Evolutionary conservation across 2,329 filamentous ascomycete species (phyloP), one percentile per base, ranked within the genome.

Genomic region (Pseudocercospora eumusae): DNA sequence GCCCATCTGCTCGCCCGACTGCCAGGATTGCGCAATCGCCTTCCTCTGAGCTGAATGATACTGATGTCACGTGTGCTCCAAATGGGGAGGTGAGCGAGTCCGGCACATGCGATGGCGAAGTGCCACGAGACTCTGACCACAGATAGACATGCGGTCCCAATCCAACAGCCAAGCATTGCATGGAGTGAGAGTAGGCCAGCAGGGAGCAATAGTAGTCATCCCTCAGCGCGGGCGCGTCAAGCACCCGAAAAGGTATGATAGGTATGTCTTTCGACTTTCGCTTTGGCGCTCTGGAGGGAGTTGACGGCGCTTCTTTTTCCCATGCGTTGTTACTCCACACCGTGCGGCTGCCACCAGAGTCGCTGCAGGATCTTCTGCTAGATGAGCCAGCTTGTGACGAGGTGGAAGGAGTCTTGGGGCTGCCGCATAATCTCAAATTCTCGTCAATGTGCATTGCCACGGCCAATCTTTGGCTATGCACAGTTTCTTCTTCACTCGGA

Each of bases 201-300:
- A 93, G 83, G 0, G 93, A 95, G 77, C 92, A 97, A 75, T 99
- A 99, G 75, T 93, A 99, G 75, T 99, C 93, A 70, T 98, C 92
- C 60, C 92, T 87, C n/a, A 98, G 81, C 56, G 87, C 86, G 2
- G 93, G 92, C 8, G 93, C 93, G 77, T 97, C 92, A 4, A 99
- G 82, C 6, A 97, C 90, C 15, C 71, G 70, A 52, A 73, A 75
- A 0, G 73, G 73, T 13, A 72, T 72, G 55, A 69, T 66, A 10
- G 73, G 71, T 3, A 74, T 65, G 15, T 68, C 66, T 50, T 70
- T 73, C 15, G 59, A n/a, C 27, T 64, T 68, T 49, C 44, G 52
- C 44, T 61, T 66, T 52, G 47, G 45, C 13, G 53, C 21, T 58
- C 49, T 59, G 20, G 57, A 63, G 47, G 57, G 61, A 52, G 49